phyloP scores from a whole-genome alignment of 352 stramenopile genomes.

The Ochromonadaceae sp. region DNA sequence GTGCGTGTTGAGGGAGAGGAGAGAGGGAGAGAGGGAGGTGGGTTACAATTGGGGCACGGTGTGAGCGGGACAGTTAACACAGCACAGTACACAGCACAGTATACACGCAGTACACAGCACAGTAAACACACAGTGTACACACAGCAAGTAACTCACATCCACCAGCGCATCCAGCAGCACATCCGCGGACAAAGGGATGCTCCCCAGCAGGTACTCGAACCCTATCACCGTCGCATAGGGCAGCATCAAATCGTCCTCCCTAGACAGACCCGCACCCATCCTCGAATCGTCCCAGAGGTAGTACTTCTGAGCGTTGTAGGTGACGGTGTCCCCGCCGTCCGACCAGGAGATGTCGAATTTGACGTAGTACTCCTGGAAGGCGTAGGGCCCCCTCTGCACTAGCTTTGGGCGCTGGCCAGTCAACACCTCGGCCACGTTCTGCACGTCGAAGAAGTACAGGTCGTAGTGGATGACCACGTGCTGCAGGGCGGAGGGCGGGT shows the following conservation, averaged over 20 bases:
- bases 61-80: too few species aligned
- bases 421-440: constrained; percentile 1
- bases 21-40: too few species aligned
- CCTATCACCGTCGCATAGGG: constrained; percentile 5
- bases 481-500: too few species aligned
- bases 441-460: constrained; percentile 7
- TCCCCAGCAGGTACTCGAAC: constrained; percentile 9
- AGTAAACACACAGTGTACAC: too few species aligned
- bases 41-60: too few species aligned
- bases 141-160: too few species aligned
- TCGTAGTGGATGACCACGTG: constrained; percentile 6
- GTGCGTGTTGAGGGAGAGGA: too few species aligned
- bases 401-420: background rate
- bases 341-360: constrained; percentile 20
- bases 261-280: background rate
- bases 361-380: constrained; percentile 4
- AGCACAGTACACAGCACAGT: too few species aligned
- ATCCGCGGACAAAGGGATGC: background rate
- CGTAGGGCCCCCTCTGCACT: constrained; percentile 14
- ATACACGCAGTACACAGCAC: too few species aligned
- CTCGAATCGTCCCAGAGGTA: constrained; percentile 10
- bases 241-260: background rate
- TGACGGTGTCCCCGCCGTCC: constrained; percentile 9
- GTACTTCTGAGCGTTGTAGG: constrained; percentile 6
- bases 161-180: background rate